A percentile compares a stretch with the other conserved stretches of the same genome.
Evolutionary conservation across 169 alveolate species (phyloP).

Genomic region (Plasmodium vivax): DNA sequence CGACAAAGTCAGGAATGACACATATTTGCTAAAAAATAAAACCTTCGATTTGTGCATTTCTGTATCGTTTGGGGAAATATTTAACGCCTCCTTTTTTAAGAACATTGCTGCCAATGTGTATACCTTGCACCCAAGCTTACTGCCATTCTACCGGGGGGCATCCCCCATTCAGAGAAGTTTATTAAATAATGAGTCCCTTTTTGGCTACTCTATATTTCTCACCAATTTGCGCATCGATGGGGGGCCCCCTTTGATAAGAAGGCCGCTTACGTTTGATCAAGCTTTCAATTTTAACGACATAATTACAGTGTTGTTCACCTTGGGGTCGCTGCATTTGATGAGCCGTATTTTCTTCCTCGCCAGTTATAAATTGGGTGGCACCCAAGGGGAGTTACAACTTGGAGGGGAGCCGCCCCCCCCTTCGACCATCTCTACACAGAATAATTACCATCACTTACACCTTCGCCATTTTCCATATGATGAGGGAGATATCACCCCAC

Average conservation of each 20-base stretch:
- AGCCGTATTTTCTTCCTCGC: slow-evolving; percentile 14
- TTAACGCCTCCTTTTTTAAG: slow-evolving; percentile 47
- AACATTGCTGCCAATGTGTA: slow-evolving; percentile 31
- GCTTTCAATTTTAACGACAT: slow-evolving; percentile 57
- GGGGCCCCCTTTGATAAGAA: slow-evolving; percentile 28
- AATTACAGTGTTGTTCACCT: slow-evolving; percentile 53
- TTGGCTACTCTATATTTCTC: slow-evolving; percentile 50
- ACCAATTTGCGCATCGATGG: slow-evolving; percentile 45
- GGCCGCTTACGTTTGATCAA: slow-evolving; percentile 6
- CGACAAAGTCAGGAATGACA: slow-evolving; percentile 48
- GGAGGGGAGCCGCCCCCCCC: background rate
- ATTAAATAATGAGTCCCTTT: slow-evolving; percentile 53
- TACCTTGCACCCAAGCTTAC: slow-evolving; percentile 66
- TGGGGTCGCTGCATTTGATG: slow-evolving; percentile 34
- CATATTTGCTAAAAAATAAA: slow-evolving; percentile 34
- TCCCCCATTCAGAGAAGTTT: slow-evolving; percentile 72
- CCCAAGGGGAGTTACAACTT: background rate
- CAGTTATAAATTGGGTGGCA: background rate
- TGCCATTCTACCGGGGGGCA: slow-evolving; percentile 64
- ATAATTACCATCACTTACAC: background rate
- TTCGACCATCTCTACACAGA: background rate
- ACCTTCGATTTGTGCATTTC: slow-evolving; percentile 37
- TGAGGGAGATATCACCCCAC: background rate
- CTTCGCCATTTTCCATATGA: background rate
- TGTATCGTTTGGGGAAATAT: slow-evolving; percentile 65